phyloP scores from a whole-genome alignment of 1,284 basidiomycete species.

The Moesziomyces aphidis region DNA sequence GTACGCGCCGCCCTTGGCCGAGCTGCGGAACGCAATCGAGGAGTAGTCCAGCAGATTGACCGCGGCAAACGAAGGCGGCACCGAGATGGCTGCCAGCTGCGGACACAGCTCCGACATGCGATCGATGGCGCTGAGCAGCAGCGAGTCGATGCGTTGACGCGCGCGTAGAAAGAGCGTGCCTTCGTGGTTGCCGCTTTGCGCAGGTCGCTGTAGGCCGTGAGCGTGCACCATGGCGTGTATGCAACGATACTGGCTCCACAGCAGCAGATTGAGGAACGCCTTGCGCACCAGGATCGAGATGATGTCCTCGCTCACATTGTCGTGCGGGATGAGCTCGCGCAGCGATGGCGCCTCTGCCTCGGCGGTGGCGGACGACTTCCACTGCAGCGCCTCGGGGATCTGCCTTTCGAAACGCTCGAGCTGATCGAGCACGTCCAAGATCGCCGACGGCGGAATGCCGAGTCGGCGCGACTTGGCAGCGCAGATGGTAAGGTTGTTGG shows the following conservation, averaged over 20 bases:
- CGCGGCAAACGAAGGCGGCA: slow-evolving; percentile 20
- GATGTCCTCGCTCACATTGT: slow-evolving; percentile 29
- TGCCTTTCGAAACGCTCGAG: slow-evolving; percentile 35
- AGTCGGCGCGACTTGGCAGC: slow-evolving; percentile 31
- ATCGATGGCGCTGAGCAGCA: slow-evolving; percentile 26
- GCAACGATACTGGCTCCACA: slow-evolving; percentile 35
- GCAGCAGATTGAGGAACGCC: slow-evolving; percentile 26
- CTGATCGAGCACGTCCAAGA: slow-evolving; percentile 36
- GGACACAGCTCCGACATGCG: slow-evolving; percentile 31
- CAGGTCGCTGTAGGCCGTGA: slow-evolving; percentile 29
- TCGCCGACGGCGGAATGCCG: slow-evolving; percentile 30
- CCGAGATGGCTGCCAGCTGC: slow-evolving; percentile 31
- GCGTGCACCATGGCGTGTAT: slow-evolving; percentile 32
- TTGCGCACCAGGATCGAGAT: slow-evolving; percentile 41
- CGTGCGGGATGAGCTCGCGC: slow-evolving; percentile 24
- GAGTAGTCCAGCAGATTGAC: slow-evolving; percentile 39
- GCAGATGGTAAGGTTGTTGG: slow-evolving; percentile 31
- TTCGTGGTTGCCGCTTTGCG: slow-evolving; percentile 17
- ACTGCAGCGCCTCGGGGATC: slow-evolving; percentile 33
- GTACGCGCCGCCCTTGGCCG: slow-evolving; percentile 25
- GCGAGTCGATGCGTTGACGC: slow-evolving; percentile 31
- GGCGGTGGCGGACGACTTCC: slow-evolving; percentile 5
- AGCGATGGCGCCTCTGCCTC: slow-evolving; percentile 2
- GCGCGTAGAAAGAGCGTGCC: slow-evolving; percentile 23
- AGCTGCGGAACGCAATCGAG: slow-evolving; percentile 43